A percentile compares a stretch with the other conserved stretches of the same genome.
These are phyloP conservation scores for Corylus heterophylla DNA, from an alignment of 306 rosid genomes.

Conservation along the genomic window DNA sequence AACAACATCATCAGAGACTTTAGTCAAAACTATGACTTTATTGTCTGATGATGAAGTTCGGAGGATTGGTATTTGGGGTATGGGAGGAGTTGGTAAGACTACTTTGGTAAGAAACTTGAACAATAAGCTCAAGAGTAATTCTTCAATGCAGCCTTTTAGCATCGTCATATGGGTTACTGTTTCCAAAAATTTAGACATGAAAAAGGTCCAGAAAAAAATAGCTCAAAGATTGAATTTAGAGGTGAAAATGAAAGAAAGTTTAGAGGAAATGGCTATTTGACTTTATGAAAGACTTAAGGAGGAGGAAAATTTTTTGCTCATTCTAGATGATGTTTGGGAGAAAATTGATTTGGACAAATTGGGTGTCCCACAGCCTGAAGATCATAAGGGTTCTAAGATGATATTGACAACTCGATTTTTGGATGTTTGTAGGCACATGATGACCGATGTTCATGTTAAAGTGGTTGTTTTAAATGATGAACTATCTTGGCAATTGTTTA, in stretches of 20 bases:
- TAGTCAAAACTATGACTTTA: no score
- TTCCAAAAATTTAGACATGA: conserved; percentile 3
- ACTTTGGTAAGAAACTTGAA: no score
- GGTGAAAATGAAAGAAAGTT: not conserved
- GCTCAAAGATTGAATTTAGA: conserved; percentile 17
- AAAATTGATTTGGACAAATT: conserved; percentile 20
- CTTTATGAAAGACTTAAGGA: not conserved
- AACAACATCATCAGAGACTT: no score
- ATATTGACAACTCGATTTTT: conserved; percentile 14
- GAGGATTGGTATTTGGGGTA: conserved; percentile 27
- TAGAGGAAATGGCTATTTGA: not conserved
- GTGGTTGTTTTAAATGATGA: conserved; percentile 17
- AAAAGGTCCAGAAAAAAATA: conserved; percentile 2
- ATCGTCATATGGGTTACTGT: no score
- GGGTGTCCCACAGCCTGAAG: conserved; percentile 25
- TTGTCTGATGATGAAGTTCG: not conserved
- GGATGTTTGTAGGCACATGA: conserved; percentile 20
- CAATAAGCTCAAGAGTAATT: no score
- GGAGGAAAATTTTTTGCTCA: conserved; percentile 1
- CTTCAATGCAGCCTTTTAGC: no score
- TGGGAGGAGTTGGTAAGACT: conserved; percentile 23
- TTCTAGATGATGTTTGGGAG: conserved; percentile 24
- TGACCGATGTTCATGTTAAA: not conserved
- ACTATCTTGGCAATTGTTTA: conserved; percentile 25
- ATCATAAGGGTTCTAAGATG: conserved; percentile 20